Conservation (phyloP, 2,329 filamentous ascomycete species). For the Stylonectria norvegica region DNA sequence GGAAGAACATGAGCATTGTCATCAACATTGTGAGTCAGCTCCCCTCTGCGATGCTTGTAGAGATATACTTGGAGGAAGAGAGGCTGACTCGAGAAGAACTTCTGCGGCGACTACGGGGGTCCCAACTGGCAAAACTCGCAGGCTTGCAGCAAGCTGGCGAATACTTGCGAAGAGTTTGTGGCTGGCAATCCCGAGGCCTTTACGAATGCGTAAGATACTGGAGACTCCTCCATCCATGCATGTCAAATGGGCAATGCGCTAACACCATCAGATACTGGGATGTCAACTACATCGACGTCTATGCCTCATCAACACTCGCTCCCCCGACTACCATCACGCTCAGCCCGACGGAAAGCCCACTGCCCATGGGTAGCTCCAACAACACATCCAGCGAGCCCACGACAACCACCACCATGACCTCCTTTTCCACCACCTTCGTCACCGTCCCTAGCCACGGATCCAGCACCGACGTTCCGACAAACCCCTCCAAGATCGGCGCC, state of each 20-base stretch:
- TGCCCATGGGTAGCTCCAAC: neutral
- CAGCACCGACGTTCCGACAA: conserved; percentile 18
- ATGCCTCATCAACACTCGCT: conserved; percentile 15
- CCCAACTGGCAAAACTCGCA: conserved; percentile 40
- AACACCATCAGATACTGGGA: conserved; percentile 43
- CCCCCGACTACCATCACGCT: neutral
- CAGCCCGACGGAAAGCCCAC: neutral
- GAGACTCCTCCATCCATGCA: neutral
- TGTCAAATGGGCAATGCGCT: neutral
- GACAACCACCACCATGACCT: conserved; percentile 26
- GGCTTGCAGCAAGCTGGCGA: conserved; percentile 38
- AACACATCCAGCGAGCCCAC: conserved; percentile 16
- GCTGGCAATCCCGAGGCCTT: conserved; percentile 44
- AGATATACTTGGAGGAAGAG: no score
- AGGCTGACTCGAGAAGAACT: conserved; percentile 44
- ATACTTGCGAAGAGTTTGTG: conserved; percentile 47
- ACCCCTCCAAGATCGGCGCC: conserved; percentile 32
- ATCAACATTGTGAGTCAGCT: conserved; percentile 56
- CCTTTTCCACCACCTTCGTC: conserved; percentile 25
- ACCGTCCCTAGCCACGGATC: conserved; percentile 20
- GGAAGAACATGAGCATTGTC: conserved; percentile 67
- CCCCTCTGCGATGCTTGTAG: neutral
- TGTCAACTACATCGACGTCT: conserved; percentile 53
- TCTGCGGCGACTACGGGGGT: conserved; percentile 74
- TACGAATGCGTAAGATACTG: conserved; percentile 33